phyloP scores from a whole-genome alignment of 495 filamentous ascomycete species.

The Achaetomiella virescens region DNA sequence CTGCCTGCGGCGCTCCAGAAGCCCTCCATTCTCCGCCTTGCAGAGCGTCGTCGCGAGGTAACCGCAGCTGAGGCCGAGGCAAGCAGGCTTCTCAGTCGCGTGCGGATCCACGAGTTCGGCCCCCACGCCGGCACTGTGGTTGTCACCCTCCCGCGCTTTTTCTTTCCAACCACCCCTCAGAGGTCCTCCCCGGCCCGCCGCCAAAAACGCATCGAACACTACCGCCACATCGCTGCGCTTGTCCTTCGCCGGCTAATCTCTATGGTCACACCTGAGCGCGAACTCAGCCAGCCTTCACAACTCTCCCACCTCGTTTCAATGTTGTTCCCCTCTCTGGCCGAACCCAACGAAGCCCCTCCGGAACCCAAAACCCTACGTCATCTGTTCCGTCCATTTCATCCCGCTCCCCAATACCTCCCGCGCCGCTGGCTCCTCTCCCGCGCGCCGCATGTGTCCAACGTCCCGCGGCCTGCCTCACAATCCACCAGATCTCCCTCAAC shows the following conservation, averaged over 20 bases:
- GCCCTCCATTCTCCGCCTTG: conserved; percentile 53
- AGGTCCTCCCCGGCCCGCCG: conserved; percentile 16
- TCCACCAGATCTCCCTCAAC: conserved; percentile 7
- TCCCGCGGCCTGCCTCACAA: conserved; percentile 16
- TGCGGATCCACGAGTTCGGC: conserved; percentile 35
- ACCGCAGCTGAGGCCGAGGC: conserved; percentile 32
- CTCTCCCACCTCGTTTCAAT: conserved; percentile 32
- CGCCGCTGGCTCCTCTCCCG: conserved; percentile 38
- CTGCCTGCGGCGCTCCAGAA: conserved; percentile 67
- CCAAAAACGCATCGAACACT: conserved; percentile 25
- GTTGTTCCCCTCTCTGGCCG: conserved; percentile 31
- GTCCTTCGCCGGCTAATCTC: conserved; percentile 34
- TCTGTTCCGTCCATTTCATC: conserved; percentile 49
- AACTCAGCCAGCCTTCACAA: conserved; percentile 23
- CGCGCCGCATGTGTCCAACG: conserved; percentile 30
- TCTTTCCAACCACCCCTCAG: conserved; percentile 8
- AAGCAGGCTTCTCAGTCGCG: conserved; percentile 24
- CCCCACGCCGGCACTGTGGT: conserved; percentile 35
- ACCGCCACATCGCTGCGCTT: conserved; percentile 35
- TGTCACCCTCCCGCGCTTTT: conserved; percentile 35
- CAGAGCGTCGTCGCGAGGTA: conserved; percentile 32
- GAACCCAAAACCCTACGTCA: conserved; percentile 44
- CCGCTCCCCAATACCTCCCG: conserved; percentile 30
- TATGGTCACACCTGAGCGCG: conserved; percentile 35
- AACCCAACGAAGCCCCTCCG: conserved; percentile 3